Percentiles rank a stretch among this genome's conserved stretches.
phyloP scores from a whole-genome alignment of 768 basidiomycete genomes.

The Leucocoprinus leucothites region DNA sequence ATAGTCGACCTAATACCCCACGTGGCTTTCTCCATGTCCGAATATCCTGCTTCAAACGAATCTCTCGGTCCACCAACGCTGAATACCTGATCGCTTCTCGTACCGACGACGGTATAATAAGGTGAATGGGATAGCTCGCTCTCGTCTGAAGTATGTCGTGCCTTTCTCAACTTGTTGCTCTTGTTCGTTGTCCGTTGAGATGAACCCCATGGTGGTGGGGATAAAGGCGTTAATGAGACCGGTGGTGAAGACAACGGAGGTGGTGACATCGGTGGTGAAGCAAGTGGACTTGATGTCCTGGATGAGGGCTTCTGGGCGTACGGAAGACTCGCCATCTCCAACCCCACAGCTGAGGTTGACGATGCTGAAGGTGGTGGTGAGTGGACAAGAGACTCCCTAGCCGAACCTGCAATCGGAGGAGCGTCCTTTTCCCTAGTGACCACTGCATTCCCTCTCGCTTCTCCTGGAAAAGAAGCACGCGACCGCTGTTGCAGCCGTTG shows the following conservation, averaged over 20 bases:
- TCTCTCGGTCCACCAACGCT: slow-evolving; percentile 2
- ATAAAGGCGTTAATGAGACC: background rate
- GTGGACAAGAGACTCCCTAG: background rate
- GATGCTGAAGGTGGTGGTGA: background rate
- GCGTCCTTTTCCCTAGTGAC: no score
- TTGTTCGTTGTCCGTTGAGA: background rate
- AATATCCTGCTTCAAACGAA: background rate
- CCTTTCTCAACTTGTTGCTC: background rate
- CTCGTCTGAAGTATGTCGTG: background rate
- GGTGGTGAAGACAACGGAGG: background rate
- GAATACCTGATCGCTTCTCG: background rate
- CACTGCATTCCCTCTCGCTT: background rate
- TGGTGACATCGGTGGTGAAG: background rate
- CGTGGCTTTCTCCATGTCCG: background rate
- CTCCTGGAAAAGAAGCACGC: background rate
- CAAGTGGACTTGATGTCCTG: no score
- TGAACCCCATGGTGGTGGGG: background rate
- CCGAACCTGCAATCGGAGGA: no score
- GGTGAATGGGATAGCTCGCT: background rate
- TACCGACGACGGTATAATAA: slow-evolving; percentile 10
- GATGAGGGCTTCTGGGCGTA: no score
- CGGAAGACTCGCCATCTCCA: no score
- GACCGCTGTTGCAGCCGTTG: background rate
- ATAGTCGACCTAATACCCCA: background rate
- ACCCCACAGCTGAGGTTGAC: background rate